Evolutionary conservation across 306 rosid species (phyloP), one percentile per base, ranked within the genome.

Genomic region (Corylus avellana): DNA sequence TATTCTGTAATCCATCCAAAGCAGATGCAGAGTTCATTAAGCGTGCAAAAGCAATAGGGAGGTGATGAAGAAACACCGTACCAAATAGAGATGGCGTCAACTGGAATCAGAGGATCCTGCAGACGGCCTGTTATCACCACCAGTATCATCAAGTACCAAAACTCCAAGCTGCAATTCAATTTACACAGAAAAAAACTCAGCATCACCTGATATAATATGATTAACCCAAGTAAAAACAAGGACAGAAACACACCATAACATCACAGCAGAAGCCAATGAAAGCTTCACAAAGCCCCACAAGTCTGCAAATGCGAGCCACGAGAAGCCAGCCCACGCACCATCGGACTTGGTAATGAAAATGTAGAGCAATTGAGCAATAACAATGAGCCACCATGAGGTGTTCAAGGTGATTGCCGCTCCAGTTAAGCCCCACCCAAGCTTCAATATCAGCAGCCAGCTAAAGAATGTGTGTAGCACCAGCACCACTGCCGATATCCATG

Each of bases 271-370:
- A 82, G 95, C 90, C 79, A 92, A 29, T 75, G 97, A 92, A 75
- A 92, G 97, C 86, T 79, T 92, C 1, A 92, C 85, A 74, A 92
- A 90, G 35, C 83, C 85, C 75, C 17, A 90, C 82, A 92, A 82
- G 83, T 90, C 91, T 0, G 79, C 25, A 80, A 92, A 92, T 22
- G 97, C 95, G 27, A 87, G 89, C 93, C 89, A 86, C 20, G 91
- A 50, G 84, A 92, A 92, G 55, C 97, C 97, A 73, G 49, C 84
- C 97, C 95, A 90, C 62, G 97, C 95, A 58, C 95, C 97, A n/a
- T 92, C 95, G 12, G 93, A 92, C 44, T 82, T 89, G 3, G 95
- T 87, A 69, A 87, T 82, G 84, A 83, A 82, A 80, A 92, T 85
- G 86, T 92, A 92, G 32, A 74, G 3, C 27, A 84, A 25, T 70